phyloP scores from a whole-genome alignment of 305 asterid species.

The Ajuga reptans region DNA sequence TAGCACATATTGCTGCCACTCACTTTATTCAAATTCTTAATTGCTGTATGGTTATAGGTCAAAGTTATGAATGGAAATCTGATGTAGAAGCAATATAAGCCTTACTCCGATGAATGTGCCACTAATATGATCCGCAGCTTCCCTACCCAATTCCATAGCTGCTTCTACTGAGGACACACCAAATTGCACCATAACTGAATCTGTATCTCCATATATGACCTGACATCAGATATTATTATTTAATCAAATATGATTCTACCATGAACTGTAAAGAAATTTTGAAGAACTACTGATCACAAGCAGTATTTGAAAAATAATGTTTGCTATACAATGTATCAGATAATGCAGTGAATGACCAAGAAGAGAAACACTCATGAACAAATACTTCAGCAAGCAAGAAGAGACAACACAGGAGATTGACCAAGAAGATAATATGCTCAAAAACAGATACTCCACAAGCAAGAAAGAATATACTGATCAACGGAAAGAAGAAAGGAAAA shows the following conservation, averaged over 20 bases:
- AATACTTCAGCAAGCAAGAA: no score
- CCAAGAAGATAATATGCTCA: no score
- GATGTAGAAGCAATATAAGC: constrained; percentile 14
- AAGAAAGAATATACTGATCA: no score
- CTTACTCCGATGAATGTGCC: constrained; percentile 78
- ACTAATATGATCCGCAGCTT: constrained; percentile 92
- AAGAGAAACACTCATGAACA: background rate
- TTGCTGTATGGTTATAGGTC: background rate
- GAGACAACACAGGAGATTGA: no score
- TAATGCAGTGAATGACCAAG: background rate
- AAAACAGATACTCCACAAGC: no score
- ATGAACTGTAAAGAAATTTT: background rate
- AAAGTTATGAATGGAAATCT: constrained; percentile 17
- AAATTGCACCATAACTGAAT: constrained; percentile 99
- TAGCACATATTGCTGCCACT: background rate
- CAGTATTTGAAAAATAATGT: constrained; percentile 4
- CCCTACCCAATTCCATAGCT: constrained; percentile 93
- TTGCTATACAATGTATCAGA: background rate
- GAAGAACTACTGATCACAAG: background rate
- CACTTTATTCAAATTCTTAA: constrained; percentile 15
- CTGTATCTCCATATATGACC: constrained; percentile 99
- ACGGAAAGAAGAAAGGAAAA: no score
- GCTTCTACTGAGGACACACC: constrained; percentile 85
- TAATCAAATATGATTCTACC: constrained; percentile 9
- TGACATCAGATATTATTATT: constrained; percentile 27